Conservation (phyloP, 305 asterid genomes). For the Andrographis paniculata region DNA sequence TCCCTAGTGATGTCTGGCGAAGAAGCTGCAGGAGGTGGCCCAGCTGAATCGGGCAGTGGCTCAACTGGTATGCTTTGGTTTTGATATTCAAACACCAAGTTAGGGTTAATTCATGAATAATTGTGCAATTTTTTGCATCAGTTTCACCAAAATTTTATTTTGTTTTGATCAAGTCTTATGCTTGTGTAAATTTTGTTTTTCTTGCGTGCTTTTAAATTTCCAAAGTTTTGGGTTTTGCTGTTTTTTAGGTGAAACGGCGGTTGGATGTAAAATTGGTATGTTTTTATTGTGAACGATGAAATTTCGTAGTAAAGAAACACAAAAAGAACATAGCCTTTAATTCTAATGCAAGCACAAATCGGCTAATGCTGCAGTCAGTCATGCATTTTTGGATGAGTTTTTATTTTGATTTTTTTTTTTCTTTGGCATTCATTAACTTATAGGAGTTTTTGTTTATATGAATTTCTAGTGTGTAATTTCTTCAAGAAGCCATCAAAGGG, state of each 20-base stretch:
- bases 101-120: background rate
- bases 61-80: slow-evolving; percentile 15
- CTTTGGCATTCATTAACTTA: background rate
- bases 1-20: slow-evolving; percentile 26
- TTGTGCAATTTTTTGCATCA: no score
- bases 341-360: no score
- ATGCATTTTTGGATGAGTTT: background rate
- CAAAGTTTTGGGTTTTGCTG: no score
- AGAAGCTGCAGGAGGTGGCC: slow-evolving; percentile 22
- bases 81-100: background rate
- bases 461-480: slow-evolving; percentile 71
- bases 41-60: slow-evolving; percentile 13
- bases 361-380: no score
- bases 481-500: slow-evolving; percentile 79
- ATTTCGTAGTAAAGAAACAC: no score
- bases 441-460: background rate
- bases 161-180: background rate
- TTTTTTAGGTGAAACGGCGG: no score
- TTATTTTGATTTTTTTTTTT: background rate
- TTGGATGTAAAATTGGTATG: no score
- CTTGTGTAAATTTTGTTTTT: background rate
- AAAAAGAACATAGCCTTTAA: no score
- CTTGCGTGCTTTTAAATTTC: no score
- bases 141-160: background rate
- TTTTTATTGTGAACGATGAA: no score